Evolutionary conservation across 768 basidiomycete species (phyloP).

Genomic region (Phaeotremella skinneri): DNA sequence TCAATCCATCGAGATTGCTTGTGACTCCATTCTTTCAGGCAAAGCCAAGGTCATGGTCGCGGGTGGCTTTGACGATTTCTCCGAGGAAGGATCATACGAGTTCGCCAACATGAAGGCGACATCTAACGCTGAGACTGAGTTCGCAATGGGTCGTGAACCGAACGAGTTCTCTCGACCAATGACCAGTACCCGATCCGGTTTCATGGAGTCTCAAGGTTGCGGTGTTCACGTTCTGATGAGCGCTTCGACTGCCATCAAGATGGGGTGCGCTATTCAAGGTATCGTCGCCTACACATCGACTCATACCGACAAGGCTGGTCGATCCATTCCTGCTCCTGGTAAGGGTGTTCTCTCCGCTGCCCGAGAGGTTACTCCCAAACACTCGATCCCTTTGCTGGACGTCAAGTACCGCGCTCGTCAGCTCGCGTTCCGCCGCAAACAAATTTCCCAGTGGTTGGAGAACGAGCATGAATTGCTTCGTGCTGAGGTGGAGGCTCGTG

Average conservation of each 20-base stretch:
- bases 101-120: conserved; percentile 99
- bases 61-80: conserved; percentile 96
- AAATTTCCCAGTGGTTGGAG: conserved; percentile 89
- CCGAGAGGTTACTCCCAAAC: conserved; percentile 74
- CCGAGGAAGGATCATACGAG: conserved; percentile 97
- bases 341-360: conserved; percentile 87
- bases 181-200: conserved; percentile 91
- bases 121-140: conserved; percentile 92
- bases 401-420: conserved; percentile 88
- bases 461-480: conserved; percentile 84
- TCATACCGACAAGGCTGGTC: conserved; percentile 91
- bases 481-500: conserved; percentile 63
- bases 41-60: conserved; percentile 99
- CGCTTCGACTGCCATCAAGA: conserved; percentile 90
- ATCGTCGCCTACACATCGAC: conserved; percentile 95
- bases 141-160: conserved; percentile 98
- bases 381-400: conserved; percentile 75
- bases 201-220: conserved; percentile 96
- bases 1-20: conserved; percentile 97
- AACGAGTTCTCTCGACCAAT: conserved; percentile 98
- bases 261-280: conserved; percentile 89
- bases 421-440: conserved; percentile 87
- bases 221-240: conserved; percentile 98
- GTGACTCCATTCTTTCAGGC: conserved; percentile 86
- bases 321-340: conserved; percentile 95